These are phyloP conservation scores for Piper betle DNA, from an alignment of 164 flowering plant species.

Conservation along the genomic window DNA sequence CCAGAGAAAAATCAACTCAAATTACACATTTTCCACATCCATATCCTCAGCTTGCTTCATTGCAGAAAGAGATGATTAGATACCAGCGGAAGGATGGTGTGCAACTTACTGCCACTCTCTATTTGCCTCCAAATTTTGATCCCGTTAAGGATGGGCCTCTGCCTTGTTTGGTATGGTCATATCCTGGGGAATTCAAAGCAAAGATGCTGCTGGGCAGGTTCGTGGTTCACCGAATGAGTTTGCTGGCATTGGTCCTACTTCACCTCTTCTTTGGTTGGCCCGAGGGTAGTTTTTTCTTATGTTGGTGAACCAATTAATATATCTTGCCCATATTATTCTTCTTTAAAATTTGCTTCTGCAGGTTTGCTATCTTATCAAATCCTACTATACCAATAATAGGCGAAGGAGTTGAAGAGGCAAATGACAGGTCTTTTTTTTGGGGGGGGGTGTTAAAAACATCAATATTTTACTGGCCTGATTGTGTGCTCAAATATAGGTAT, in stretches of 20 bases:
- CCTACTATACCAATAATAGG: slow-evolving; percentile 98
- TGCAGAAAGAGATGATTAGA: slow-evolving; percentile 92
- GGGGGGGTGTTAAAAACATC: background rate
- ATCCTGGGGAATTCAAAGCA: slow-evolving; percentile 97
- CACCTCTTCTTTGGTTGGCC: slow-evolving; percentile 96
- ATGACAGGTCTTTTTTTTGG: slow-evolving; percentile 48
- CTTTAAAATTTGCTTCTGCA: slow-evolving; percentile 15
- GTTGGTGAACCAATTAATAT: background rate
- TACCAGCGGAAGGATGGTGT: slow-evolving; percentile 94
- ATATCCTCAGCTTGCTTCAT: slow-evolving; percentile 77
- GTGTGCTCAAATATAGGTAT: slow-evolving; percentile 37
- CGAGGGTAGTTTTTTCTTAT: slow-evolving; percentile 38
- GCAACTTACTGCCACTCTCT: slow-evolving; percentile 91
- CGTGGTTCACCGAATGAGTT: slow-evolving; percentile 99
- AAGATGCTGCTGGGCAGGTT: slow-evolving; percentile 98
- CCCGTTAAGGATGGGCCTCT: slow-evolving; percentile 87
- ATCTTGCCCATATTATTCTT: background rate
- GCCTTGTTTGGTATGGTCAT: slow-evolving; percentile 95
- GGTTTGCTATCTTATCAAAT: slow-evolving; percentile 92
- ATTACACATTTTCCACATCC: slow-evolving; percentile 93
- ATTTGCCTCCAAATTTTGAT: slow-evolving; percentile 86
- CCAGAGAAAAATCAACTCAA: slow-evolving; percentile 57
- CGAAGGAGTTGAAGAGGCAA: slow-evolving; percentile 93
- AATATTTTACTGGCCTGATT: background rate
- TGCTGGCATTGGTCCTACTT: slow-evolving; percentile 92